These are phyloP conservation scores for Fusarium pseudonygamai DNA, from an alignment of 2,329 filamentous ascomycete species.

Conservation along the genomic window DNA sequence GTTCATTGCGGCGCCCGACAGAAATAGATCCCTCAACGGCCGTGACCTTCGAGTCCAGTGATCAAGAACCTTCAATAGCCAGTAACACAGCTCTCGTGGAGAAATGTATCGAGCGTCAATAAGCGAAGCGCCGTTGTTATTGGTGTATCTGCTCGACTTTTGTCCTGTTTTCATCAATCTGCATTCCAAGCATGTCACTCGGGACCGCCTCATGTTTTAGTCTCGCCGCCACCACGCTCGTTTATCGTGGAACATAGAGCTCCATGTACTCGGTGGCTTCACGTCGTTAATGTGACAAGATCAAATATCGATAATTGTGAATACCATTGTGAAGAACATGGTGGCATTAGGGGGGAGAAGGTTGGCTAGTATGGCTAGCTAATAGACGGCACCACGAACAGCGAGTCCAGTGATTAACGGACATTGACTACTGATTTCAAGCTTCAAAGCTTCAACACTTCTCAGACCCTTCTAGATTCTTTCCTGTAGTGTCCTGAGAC, in stretches of 20 bases:
- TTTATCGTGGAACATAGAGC: neutral
- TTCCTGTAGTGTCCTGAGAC: neutral
- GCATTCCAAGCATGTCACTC: constrained; percentile 22
- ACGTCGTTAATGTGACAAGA: neutral
- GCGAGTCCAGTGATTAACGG: neutral
- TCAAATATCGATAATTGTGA: neutral
- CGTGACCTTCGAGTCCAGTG: neutral
- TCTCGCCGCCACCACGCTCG: neutral
- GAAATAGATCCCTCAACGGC: neutral
- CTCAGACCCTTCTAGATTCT: neutral
- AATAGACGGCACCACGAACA: constrained; percentile 1
- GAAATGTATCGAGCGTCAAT: neutral
- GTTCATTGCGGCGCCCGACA: neutral
- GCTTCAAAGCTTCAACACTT: neutral
- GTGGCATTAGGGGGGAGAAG: neutral
- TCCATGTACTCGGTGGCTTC: constrained; percentile 4
- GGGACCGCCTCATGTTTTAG: neutral
- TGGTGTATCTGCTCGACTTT: neutral
- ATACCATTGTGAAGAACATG: neutral
- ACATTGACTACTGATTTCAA: neutral
- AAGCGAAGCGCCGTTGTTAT: neutral
- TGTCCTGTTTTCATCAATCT: constrained; percentile 4
- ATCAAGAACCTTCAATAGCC: neutral
- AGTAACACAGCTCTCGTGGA: neutral
- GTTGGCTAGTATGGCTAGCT: neutral